Base-by-base conservation (phyloP, 129 eudicot genomes). In the Gnaphalium uliginosum region DNA sequence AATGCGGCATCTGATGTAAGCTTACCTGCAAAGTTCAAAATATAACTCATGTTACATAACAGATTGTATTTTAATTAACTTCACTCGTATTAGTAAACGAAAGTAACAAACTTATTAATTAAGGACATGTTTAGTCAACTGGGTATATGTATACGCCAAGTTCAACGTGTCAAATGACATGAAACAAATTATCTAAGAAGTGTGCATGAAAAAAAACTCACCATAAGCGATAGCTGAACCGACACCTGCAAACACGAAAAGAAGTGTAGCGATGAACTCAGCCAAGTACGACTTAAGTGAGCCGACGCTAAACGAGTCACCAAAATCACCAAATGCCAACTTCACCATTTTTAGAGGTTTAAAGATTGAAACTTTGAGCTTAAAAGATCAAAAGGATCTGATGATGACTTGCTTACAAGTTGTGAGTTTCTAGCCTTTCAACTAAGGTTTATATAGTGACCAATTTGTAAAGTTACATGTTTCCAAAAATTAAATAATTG, bases 241-340 rank as follows among this genome's bases (percentile, higher is more conserved):
- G 69, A 88, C 93, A 46, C 89, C 89, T 13, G 93, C 89, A 72
- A 88, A 88, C 27, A 88, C 89, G 22, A 88, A 88, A 15, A 88
- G 84, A 54, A 88, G 86, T 6, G 93, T 88, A 64, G 93, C 89
- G 66, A 88, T 85, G 70, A 88, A 88, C 84, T 88, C 93, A 39
- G 93, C 89, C 41, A 88, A 62, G 24, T 88, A 88, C 0, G 85
- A 56, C 78, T 85, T 88, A 15, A 88, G 6, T 29, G 93, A 88
- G 9, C 72, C 75, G 3, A 39, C 79, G 46, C 86, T 82, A 10
- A 88, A 81, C 0, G 93, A 88, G 65, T 88, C 93, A 67, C 88
- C 93, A 51, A 85, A 32, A 81, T 86, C 85, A 30, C 93, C 93
- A 57, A 88, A 71, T 6, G 87, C 82, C 29, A 88, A 68, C 83